phyloP scores from a whole-genome alignment of 208 protist species.

The Leishmania braziliensis region DNA sequence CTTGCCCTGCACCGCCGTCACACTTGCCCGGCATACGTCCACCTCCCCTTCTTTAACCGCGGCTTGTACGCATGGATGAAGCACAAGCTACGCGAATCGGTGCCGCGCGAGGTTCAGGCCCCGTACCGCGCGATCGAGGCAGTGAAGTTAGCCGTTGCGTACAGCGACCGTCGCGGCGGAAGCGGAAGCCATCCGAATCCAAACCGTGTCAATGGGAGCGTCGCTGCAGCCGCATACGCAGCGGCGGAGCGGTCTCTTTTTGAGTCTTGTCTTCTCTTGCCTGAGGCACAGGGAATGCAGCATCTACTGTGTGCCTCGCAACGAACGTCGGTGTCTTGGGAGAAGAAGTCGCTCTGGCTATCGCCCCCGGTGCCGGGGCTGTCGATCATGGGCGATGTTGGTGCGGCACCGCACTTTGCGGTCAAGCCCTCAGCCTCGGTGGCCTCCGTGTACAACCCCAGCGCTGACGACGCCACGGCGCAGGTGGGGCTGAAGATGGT shows the following conservation, averaged over 20 bases:
- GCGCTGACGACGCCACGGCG: neutral
- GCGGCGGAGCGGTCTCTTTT: slow-evolving; percentile 59
- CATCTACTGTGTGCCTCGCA: slow-evolving; percentile 74
- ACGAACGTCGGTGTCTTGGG: slow-evolving; percentile 28
- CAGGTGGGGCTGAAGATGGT: slow-evolving; percentile 33
- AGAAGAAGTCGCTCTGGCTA: neutral
- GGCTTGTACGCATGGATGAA: slow-evolving; percentile 41
- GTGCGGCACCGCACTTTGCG: neutral
- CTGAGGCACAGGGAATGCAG: slow-evolving; percentile 62
- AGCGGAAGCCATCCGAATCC: neutral
- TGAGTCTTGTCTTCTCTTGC: slow-evolving; percentile 30
- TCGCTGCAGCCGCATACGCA: slow-evolving; percentile 20
- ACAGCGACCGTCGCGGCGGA: slow-evolving; percentile 4
- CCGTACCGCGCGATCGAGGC: slow-evolving; percentile 53
- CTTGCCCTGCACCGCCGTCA: slow-evolving; percentile 22
- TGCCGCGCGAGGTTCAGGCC: slow-evolving; percentile 41
- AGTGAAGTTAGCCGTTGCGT: slow-evolving; percentile 33
- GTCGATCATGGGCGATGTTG: neutral
- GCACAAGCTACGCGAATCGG: slow-evolving; percentile 45
- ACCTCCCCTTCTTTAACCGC: slow-evolving; percentile 33
- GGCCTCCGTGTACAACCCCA: neutral
- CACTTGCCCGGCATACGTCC: slow-evolving; percentile 1
- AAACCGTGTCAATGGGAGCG: neutral
- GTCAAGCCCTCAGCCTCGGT: neutral
- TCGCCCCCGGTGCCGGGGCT: slow-evolving; percentile 5